These are phyloP conservation scores for Scytalidium lignicola DNA, from an alignment of 2,329 filamentous ascomycete species.

Conservation along the genomic window DNA sequence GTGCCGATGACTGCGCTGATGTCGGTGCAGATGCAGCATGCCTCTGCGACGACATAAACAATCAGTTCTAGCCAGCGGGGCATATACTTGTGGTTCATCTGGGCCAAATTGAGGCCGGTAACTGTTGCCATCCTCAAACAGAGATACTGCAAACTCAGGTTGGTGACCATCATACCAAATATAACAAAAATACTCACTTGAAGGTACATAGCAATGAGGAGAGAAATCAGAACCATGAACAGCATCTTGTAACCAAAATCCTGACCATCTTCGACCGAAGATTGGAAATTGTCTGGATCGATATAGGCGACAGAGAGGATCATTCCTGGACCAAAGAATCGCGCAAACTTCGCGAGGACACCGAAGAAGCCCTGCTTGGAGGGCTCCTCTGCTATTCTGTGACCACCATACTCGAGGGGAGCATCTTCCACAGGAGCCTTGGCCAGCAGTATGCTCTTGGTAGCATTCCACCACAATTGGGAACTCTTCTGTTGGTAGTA, in stretches of 20 bases:
- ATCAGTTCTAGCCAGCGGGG: constrained; percentile 45
- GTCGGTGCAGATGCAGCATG: constrained; percentile 28
- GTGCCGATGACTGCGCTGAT: constrained; percentile 57
- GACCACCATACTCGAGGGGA: too few relatives aligned
- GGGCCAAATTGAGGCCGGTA: constrained; percentile 47
- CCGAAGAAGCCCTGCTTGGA: too few relatives aligned
- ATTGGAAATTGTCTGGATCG: constrained; percentile 49
- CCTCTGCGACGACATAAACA: constrained; percentile 47
- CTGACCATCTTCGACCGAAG: constrained; percentile 51
- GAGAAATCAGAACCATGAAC: constrained; percentile 52
- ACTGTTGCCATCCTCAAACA: constrained; percentile 52
- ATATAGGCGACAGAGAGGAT: constrained; percentile 30
- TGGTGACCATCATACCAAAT: too few relatives aligned
- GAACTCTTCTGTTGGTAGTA: too few relatives aligned
- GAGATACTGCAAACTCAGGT: constrained; percentile 35
- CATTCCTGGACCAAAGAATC: too few relatives aligned
- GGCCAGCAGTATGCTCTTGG: too few relatives aligned
- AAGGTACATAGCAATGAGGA: constrained; percentile 53
- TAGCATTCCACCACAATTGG: too few relatives aligned
- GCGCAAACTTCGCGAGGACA: too few relatives aligned
- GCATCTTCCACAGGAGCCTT: too few relatives aligned
- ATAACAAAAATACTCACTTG: too few relatives aligned
- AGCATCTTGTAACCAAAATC: constrained; percentile 47
- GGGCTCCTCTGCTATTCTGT: too few relatives aligned
- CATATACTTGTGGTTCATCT: constrained; percentile 44